These are phyloP conservation scores for Hymenotorrendiella dingleyae DNA, from an alignment of 2,329 filamentous ascomycete genomes.

Conservation along the genomic window DNA sequence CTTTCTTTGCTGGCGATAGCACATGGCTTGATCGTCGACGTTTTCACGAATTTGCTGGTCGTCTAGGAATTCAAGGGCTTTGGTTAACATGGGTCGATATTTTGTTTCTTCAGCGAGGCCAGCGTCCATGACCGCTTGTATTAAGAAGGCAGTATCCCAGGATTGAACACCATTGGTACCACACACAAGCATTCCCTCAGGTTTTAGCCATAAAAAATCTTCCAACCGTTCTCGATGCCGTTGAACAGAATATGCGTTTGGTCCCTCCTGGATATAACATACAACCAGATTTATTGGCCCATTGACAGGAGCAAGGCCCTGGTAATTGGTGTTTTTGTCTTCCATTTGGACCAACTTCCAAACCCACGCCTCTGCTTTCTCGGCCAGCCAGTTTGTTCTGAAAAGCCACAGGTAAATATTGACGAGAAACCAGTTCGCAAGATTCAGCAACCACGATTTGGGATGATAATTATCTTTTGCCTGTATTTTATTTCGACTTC, in stretches of 20 bases:
- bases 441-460: slow-evolving; percentile 77
- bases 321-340: slow-evolving; percentile 85
- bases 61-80: slow-evolving; percentile 80
- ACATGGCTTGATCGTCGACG: slow-evolving; percentile 66
- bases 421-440: slow-evolving; percentile 71
- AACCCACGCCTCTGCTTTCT: slow-evolving; percentile 71
- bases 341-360: slow-evolving; percentile 85
- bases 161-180: slow-evolving; percentile 97
- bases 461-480: slow-evolving; percentile 84
- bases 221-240: slow-evolving; percentile 75
- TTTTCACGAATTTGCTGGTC: slow-evolving; percentile 87
- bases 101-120: slow-evolving; percentile 70
- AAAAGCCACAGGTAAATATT: slow-evolving; percentile 78
- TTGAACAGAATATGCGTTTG: slow-evolving; percentile 63
- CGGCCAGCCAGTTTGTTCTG: slow-evolving; percentile 57
- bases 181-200: slow-evolving; percentile 89
- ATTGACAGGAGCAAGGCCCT: slow-evolving; percentile 83
- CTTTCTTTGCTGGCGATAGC: slow-evolving; percentile 86
- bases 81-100: slow-evolving; percentile 77
- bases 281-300: slow-evolving; percentile 83
- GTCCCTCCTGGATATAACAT: slow-evolving; percentile 80
- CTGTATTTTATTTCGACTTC: slow-evolving; percentile 77
- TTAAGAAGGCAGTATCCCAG: slow-evolving; percentile 91
- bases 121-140: slow-evolving; percentile 75
- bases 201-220: slow-evolving; percentile 87